These are phyloP conservation scores for Hebeloma cylindrosporum DNA, from an alignment of 768 basidiomycete genomes.

Conservation along the genomic window DNA sequence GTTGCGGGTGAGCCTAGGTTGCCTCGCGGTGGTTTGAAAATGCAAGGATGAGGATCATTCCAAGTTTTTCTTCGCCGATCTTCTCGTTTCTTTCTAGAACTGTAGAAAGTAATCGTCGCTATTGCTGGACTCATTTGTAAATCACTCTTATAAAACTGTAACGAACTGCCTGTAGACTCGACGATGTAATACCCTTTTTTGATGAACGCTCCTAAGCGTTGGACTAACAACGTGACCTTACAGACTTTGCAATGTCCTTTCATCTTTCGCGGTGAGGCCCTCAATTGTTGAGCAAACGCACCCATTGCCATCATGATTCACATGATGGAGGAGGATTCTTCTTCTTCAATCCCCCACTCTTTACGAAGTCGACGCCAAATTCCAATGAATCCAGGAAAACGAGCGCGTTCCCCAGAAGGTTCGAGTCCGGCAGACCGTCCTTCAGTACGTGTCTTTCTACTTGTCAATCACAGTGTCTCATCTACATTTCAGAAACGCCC, in stretches of 20 bases:
- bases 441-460: constrained; percentile 35
- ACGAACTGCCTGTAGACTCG: too few species aligned
- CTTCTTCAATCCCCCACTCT: constrained; percentile 35
- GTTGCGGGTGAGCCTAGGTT: constrained; percentile 65
- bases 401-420: constrained; percentile 61
- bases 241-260: too few species aligned
- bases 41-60: constrained; percentile 45
- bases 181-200: too few species aligned
- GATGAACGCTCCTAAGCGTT: too few species aligned
- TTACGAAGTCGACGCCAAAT: constrained; percentile 35
- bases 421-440: constrained; percentile 49
- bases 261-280: constrained; percentile 8
- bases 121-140: constrained; percentile 6
- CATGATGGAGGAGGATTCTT: constrained; percentile 56
- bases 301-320: constrained; percentile 29
- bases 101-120: too few species aligned
- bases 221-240: too few species aligned
- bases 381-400: constrained; percentile 39
- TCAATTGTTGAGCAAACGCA: constrained; percentile 8
- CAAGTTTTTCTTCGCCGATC: not conserved
- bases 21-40: constrained; percentile 59
- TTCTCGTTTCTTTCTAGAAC: not conserved
- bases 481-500: constrained; percentile 54
- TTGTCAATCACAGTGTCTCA: constrained; percentile 1
- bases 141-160: constrained; percentile 7